A percentile compares a stretch with the other conserved stretches of the same genome.
phyloP scores from a whole-genome alignment of 1,284 basidiomycete species.

The Apiotrichum gamsii region DNA sequence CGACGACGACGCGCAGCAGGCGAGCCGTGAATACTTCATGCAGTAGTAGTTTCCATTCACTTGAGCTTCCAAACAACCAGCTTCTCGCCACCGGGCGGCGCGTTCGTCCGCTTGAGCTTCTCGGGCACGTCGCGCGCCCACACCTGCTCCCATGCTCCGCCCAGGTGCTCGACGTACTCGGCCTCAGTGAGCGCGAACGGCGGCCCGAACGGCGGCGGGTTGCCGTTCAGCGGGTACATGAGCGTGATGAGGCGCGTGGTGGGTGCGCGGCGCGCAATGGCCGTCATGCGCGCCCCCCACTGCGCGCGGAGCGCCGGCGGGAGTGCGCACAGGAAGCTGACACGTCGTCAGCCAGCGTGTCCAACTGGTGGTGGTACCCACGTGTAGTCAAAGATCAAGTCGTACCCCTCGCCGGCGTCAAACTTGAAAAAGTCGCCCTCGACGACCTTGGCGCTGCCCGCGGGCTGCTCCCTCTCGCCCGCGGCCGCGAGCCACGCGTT shows the following conservation, averaged over 20 bases:
- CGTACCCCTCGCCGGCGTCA: constrained; percentile 50
- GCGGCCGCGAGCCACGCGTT: constrained; percentile 47
- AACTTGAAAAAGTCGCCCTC: constrained; percentile 56
- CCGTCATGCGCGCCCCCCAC: constrained; percentile 58
- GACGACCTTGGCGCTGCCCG: constrained; percentile 40
- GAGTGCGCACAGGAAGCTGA: constrained; percentile 66
- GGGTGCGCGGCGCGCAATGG: constrained; percentile 56
- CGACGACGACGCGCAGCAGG: no score
- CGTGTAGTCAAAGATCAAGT: constrained; percentile 65
- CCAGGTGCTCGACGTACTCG: constrained; percentile 56
- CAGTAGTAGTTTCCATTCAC: no score
- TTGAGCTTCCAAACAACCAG: constrained; percentile 17
- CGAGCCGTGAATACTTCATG: neutral
- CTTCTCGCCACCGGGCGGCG: constrained; percentile 13
- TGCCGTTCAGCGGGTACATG: constrained; percentile 51
- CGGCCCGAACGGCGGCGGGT: constrained; percentile 50
- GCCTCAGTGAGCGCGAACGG: constrained; percentile 59
- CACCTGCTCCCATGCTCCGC: constrained; percentile 41
- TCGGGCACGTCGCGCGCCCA: constrained; percentile 57
- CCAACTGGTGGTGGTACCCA: constrained; percentile 47
- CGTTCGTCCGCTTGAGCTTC: constrained; percentile 34
- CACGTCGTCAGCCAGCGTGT: neutral
- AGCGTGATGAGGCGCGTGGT: constrained; percentile 55
- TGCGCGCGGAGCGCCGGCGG: constrained; percentile 53
- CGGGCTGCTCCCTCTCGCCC: constrained; percentile 3